Base-by-base conservation (phyloP, 768 basidiomycete species). In the Mycena albidolilacea region DNA sequence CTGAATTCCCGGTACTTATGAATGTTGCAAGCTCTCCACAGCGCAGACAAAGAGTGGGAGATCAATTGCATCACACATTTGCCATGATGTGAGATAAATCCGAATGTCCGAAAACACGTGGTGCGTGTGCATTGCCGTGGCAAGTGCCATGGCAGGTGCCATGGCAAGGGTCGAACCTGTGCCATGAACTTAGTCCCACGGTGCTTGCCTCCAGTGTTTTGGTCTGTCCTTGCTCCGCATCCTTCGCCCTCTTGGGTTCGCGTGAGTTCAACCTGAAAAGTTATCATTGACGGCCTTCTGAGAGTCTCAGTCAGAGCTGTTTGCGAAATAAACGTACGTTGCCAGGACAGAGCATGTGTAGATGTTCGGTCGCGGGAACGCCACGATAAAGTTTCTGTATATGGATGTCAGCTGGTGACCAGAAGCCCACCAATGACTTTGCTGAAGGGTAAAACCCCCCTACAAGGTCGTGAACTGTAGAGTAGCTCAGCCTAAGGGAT, bases 261-360 rank as follows among this genome's bases (percentile, higher is more conserved):
- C 63, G 63, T 64, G 63, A 64, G 63, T 64, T 64, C 35, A 50
- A 38, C 63, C 63, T 64, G 63, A 64, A 64, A 64, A 64, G 63
- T 64, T 64, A 64, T 46, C 63, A 64, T 64, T 52, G 19, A 21
- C 63, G 63, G 63, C 63, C 63, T 64, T 48, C 30, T 64, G 48
- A 50, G 63, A 64, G 63, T 48, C 63, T 64, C 46, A 38, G 63
- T 64, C 46, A 35, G 63, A 21, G 63, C 63, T 64, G 63, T 64
- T 35, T 64, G 63, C 48, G 63, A 64, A 64, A 64, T 64, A 48
- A 64, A 64, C 48, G 63, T 50, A 64, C 63, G 50, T 64, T 50
- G 63, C 63, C 63, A 64, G 63, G 37, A 64, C 30, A 52, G 48
- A 64, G 48, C 63, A 64, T 64, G 48, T 50, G 63, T 64, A 64